Conservation (phyloP, 352 stramenopile genomes). For the Globisporangium acanthophoron region DNA sequence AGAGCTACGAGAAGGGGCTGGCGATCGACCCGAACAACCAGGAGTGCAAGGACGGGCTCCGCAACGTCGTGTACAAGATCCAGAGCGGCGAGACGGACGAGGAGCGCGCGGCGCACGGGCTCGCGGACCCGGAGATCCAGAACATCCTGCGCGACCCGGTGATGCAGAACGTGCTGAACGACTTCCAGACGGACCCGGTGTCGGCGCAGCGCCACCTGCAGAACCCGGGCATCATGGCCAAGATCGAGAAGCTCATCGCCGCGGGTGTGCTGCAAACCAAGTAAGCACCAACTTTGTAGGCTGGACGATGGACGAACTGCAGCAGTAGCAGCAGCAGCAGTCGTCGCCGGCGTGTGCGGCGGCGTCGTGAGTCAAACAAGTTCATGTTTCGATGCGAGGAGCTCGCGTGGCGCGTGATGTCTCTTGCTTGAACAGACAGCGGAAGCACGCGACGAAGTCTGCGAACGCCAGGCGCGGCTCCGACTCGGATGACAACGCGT, state of each 20-base stretch:
- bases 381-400: background rate
- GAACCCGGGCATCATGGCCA: slow-evolving; percentile 93
- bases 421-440: background rate
- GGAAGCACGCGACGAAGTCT: slow-evolving; percentile 29
- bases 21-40: slow-evolving; percentile 93
- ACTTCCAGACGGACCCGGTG: slow-evolving; percentile 95
- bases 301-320: background rate
- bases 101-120: slow-evolving; percentile 95
- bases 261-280: slow-evolving; percentile 96
- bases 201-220: slow-evolving; percentile 91
- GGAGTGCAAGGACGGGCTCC: slow-evolving; percentile 95
- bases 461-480: slow-evolving; percentile 18
- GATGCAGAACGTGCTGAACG: slow-evolving; percentile 96
- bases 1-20: slow-evolving; percentile 96
- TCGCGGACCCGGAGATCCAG: slow-evolving; percentile 99
- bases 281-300: slow-evolving; percentile 24
- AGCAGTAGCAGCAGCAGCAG: too few species aligned
- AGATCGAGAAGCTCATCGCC: slow-evolving; percentile 99
- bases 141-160: slow-evolving; percentile 96
- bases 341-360: too few species aligned
- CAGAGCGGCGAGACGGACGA: slow-evolving; percentile 94
- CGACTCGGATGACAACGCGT: background rate
- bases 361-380: background rate
- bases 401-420: too few species aligned
- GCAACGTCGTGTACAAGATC: slow-evolving; percentile 93